These are phyloP conservation scores for Bremia lactucae DNA, from an alignment of 352 stramenopile species.

Conservation along the genomic window DNA sequence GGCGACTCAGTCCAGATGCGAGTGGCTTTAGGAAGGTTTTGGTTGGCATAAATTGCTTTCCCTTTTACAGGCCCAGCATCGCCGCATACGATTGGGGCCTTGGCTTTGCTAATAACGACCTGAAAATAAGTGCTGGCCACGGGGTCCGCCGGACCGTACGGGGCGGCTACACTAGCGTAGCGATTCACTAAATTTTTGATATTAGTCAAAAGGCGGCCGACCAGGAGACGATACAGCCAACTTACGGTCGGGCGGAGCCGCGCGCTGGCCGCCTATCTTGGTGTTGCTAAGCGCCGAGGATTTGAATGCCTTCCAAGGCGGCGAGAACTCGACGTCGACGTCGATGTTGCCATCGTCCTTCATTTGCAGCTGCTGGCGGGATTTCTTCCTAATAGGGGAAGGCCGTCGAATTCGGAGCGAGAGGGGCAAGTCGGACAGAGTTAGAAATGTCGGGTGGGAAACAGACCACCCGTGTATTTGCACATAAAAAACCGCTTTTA, in stretches of 20 bases:
- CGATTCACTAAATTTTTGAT: constrained; percentile 19
- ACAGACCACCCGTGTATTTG: too few species aligned
- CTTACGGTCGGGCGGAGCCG: constrained; percentile 13
- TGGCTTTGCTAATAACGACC: constrained; percentile 46
- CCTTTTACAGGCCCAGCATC: constrained; percentile 51
- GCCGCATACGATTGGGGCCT: constrained; percentile 48
- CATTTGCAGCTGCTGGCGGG: background rate
- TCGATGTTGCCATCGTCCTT: constrained; percentile 4
- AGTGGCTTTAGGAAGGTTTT: constrained; percentile 29
- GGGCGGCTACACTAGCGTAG: constrained; percentile 43
- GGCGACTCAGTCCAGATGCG: constrained; percentile 62
- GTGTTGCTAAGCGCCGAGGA: constrained; percentile 9
- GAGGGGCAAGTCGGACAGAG: constrained; percentile 1
- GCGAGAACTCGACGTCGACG: constrained; percentile 1
- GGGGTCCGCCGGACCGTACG: constrained; percentile 38
- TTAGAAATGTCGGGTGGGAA: background rate
- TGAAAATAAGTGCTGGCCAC: constrained; percentile 49
- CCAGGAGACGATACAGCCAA: background rate
- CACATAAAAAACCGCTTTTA: background rate
- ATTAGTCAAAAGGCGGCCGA: background rate
- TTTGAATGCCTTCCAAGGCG: constrained; percentile 17
- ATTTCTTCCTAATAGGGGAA: background rate
- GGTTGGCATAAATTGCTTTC: constrained; percentile 60
- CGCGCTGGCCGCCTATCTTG: constrained; percentile 7
- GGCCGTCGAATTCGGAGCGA: constrained; percentile 1